phyloP scores from a whole-genome alignment of 768 basidiomycete species.

The Epithele typhae region DNA sequence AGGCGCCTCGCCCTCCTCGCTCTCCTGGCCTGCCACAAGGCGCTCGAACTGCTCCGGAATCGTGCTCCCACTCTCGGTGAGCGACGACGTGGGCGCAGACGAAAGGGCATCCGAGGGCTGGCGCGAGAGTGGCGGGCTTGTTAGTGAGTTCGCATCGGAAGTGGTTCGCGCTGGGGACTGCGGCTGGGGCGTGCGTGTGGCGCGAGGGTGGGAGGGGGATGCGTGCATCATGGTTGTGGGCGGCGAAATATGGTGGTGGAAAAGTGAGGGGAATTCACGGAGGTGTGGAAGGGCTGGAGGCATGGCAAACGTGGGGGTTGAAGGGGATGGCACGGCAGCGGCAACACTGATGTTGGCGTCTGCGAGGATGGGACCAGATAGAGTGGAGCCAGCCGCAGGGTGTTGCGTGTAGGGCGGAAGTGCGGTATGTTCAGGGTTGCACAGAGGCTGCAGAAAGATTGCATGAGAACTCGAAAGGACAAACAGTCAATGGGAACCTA shows the following conservation, averaged over 20 bases:
- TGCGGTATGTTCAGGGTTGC: constrained; percentile 73
- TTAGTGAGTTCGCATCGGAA: no score
- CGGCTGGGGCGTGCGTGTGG: background rate
- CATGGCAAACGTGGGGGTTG: no score
- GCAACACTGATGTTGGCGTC: constrained; percentile 9
- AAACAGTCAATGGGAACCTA: background rate
- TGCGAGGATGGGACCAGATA: constrained; percentile 2
- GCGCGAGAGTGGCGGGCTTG: constrained; percentile 6
- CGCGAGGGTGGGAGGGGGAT: background rate
- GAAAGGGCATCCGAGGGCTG: constrained; percentile 15
- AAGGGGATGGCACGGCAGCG: background rate
- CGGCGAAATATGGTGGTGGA: no score
- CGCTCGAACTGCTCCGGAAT: constrained; percentile 62
- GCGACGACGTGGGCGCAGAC: constrained; percentile 24
- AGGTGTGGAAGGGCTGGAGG: no score
- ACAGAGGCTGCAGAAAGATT: constrained; percentile 58
- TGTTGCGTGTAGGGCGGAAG: constrained; percentile 71
- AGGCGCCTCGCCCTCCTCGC: constrained; percentile 77
- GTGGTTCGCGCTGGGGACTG: no score
- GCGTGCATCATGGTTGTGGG: no score
- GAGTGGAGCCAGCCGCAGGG: constrained; percentile 25
- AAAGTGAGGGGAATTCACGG: no score
- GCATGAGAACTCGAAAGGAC: background rate
- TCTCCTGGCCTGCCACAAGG: constrained; percentile 79
- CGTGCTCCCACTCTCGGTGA: no score